These are phyloP conservation scores for Neurospora sublineolata DNA, from an alignment of 495 filamentous ascomycete genomes.

Conservation along the genomic window DNA sequence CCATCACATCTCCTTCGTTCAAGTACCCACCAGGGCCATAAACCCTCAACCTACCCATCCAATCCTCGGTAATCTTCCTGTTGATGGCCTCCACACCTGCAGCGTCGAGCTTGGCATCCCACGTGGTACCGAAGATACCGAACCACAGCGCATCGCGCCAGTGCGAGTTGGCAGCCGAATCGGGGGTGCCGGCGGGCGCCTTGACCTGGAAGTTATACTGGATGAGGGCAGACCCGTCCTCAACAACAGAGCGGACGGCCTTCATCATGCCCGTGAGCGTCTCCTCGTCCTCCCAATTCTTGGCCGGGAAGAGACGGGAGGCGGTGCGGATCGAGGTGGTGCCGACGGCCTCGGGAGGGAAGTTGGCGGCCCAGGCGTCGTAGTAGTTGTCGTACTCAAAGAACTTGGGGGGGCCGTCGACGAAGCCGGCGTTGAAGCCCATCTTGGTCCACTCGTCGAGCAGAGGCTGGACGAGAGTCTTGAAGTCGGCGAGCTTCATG, in stretches of 20 bases:
- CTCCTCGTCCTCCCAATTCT: conserved; percentile 19
- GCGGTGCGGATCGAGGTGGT: conserved; percentile 21
- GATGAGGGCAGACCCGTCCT: conserved; percentile 10
- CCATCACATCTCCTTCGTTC: conserved; percentile 45
- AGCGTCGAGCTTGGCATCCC: neutral
- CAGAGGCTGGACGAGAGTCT: conserved; percentile 24
- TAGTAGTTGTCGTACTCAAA: conserved; percentile 15
- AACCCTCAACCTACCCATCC: conserved; percentile 5
- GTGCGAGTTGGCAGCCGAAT: conserved; percentile 9
- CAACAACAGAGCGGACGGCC: conserved; percentile 9
- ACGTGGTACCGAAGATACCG: conserved; percentile 5
- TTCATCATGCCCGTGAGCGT: conserved; percentile 13
- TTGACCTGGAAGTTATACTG: conserved; percentile 15
- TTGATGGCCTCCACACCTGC: neutral
- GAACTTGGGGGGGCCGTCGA: conserved; percentile 6
- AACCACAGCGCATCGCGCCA: conserved; percentile 15
- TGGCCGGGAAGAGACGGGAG: conserved; percentile 28
- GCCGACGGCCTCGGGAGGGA: conserved; percentile 9
- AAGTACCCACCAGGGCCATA: conserved; percentile 33
- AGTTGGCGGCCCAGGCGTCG: conserved; percentile 9
- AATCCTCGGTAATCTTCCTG: conserved; percentile 20
- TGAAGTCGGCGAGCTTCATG: conserved; percentile 10
- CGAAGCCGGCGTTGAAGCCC: conserved; percentile 21
- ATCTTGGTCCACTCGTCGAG: conserved; percentile 25
- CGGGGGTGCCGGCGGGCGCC: conserved; percentile 3